Percentiles rank a stretch among this genome's conserved stretches.
phyloP scores from a whole-genome alignment of 1,284 basidiomycete genomes.

The Gymnopus androsaceus region DNA sequence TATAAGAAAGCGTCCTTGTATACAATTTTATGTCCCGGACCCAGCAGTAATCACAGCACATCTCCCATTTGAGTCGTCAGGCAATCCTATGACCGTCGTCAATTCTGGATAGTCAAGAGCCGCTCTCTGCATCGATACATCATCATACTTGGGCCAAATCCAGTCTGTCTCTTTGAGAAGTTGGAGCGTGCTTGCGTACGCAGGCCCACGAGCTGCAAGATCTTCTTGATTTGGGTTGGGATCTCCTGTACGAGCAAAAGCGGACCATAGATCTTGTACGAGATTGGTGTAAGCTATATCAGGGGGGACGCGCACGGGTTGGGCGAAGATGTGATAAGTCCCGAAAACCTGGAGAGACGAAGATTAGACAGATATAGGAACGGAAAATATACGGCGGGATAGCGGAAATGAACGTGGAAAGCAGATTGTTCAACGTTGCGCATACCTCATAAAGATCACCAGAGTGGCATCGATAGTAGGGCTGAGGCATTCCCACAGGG shows the following conservation, averaged over 20 bases:
- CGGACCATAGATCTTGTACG: constrained; percentile 38
- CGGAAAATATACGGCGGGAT: background rate
- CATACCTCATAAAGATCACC: constrained; percentile 17
- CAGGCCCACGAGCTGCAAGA: constrained; percentile 33
- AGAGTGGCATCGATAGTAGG: constrained; percentile 18
- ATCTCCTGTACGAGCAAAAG: constrained; percentile 41
- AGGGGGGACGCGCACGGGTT: constrained; percentile 8
- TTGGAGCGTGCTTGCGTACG: constrained; percentile 11
- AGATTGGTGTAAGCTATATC: constrained; percentile 16
- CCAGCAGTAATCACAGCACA: constrained; percentile 11
- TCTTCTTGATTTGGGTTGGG: constrained; percentile 41
- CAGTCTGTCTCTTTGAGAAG: constrained; percentile 3
- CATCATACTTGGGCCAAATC: constrained; percentile 13
- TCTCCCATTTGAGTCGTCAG: constrained; percentile 11
- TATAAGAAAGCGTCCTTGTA: background rate
- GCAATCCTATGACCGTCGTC: background rate
- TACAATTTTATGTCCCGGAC: background rate
- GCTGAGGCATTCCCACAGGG: constrained; percentile 16
- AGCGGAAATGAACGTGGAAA: constrained; percentile 6
- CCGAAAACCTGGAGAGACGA: constrained; percentile 10
- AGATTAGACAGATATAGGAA: constrained; percentile 3
- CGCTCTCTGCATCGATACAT: background rate
- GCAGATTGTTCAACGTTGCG: background rate
- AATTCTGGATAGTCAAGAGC: constrained; percentile 14
- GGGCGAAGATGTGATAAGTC: constrained; percentile 15